Evolutionary conservation across 768 basidiomycete species (phyloP).

Genomic region (Russula dissimulans): DNA sequence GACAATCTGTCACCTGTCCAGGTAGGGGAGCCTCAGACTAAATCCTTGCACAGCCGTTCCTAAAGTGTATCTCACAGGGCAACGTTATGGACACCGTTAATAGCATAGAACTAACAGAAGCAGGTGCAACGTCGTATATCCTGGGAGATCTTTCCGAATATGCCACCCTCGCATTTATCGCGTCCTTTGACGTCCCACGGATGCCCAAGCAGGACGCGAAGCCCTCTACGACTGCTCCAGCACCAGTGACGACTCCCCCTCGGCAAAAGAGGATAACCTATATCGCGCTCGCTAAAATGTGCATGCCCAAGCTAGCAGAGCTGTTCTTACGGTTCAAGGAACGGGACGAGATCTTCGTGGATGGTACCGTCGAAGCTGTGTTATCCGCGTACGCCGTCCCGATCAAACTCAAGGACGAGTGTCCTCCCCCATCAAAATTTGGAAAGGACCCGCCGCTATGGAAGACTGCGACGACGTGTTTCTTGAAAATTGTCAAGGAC

Average conservation of each 20-base stretch:
- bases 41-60: not conserved
- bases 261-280: constrained; percentile 71
- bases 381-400: constrained; percentile 81
- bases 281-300: constrained; percentile 80
- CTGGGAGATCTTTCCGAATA: constrained; percentile 82
- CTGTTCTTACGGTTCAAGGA: constrained; percentile 62
- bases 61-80: constrained; percentile 32
- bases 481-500: constrained; percentile 65
- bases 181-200: constrained; percentile 53
- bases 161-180: constrained; percentile 77
- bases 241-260: constrained; percentile 28
- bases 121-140: constrained; percentile 60
- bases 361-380: constrained; percentile 80
- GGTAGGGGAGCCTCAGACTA: constrained; percentile 31
- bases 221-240: constrained; percentile 6
- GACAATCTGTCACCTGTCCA: constrained; percentile 75
- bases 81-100: constrained; percentile 65
- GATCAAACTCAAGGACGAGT: constrained; percentile 91
- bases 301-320: constrained; percentile 78
- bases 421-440: constrained; percentile 80
- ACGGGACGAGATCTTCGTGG: constrained; percentile 52
- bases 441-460: constrained; percentile 84
- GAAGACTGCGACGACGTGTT: constrained; percentile 87
- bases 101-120: constrained; percentile 52
- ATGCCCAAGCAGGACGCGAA: constrained; percentile 9